These are phyloP conservation scores for Beauveria medogensis DNA, from an alignment of 2,329 filamentous ascomycete genomes.

Conservation along the genomic window DNA sequence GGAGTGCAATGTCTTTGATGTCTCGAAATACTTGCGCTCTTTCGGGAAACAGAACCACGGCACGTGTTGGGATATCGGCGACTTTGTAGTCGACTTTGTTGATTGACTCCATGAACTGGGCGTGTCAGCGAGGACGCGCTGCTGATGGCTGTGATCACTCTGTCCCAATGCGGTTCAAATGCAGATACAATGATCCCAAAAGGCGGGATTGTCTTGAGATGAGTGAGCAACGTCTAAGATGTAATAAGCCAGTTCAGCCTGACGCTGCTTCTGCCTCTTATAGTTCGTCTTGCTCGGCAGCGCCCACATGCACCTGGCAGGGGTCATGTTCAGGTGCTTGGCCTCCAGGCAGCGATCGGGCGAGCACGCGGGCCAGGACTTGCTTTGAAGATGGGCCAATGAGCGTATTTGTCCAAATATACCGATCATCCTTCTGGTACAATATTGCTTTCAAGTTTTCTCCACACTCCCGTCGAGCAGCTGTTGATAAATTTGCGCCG, in stretches of 20 bases:
- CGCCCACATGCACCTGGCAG: neutral
- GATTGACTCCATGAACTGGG: constrained; percentile 27
- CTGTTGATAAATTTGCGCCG: neutral
- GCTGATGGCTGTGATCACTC: neutral
- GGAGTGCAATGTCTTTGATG: constrained; percentile 39
- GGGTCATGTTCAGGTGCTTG: neutral
- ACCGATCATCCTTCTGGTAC: neutral
- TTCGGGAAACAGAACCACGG: constrained; percentile 55
- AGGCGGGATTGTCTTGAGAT: no score
- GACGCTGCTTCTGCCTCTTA: neutral
- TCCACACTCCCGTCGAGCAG: neutral
- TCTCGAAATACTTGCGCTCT: constrained; percentile 54
- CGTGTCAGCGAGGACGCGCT: neutral
- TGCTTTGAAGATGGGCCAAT: neutral
- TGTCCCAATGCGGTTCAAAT: no score
- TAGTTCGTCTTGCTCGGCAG: neutral
- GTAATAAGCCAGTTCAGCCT: neutral
- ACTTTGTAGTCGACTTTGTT: constrained; percentile 45
- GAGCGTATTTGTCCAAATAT: no score
- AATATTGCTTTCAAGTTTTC: neutral
- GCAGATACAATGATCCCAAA: no score
- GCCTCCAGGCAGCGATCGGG: neutral
- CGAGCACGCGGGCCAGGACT: neutral
- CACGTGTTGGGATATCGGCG: constrained; percentile 48
- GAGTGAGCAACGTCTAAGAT: no score